Evolutionary conservation across 495 filamentous ascomycete genomes (phyloP).

Genomic region (Daldinia decipiens): DNA sequence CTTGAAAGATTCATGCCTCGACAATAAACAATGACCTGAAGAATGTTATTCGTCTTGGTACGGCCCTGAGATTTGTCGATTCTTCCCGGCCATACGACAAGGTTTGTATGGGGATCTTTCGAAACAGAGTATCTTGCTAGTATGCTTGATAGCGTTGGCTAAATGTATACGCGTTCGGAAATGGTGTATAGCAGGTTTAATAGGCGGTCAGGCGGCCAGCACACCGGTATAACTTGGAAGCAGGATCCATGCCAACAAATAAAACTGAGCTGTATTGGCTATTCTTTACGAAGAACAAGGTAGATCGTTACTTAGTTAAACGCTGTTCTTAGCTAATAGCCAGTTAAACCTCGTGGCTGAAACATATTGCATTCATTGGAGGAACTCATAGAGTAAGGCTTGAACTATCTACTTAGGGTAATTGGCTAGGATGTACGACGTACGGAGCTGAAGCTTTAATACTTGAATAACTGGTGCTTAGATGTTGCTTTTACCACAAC

Average conservation of each 20-base stretch:
- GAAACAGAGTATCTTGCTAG: background rate
- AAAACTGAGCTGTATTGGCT: background rate
- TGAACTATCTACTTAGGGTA: too few relatives aligned
- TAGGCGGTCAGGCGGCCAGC: background rate
- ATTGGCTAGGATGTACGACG: background rate
- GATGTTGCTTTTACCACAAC: background rate
- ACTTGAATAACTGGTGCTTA: background rate
- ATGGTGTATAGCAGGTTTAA: conserved; percentile 37
- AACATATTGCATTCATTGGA: background rate
- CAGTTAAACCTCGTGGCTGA: background rate
- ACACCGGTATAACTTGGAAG: background rate
- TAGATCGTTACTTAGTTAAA: background rate
- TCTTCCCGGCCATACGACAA: conserved; percentile 61
- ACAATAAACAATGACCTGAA: conserved; percentile 65
- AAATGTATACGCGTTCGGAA: conserved; percentile 38
- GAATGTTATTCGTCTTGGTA: conserved; percentile 66
- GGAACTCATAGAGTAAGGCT: background rate
- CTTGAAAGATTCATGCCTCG: conserved; percentile 63
- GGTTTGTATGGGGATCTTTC: conserved; percentile 24
- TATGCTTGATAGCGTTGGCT: conserved; percentile 42
- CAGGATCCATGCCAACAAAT: background rate
- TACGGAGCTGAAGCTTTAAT: background rate
- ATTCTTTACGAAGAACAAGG: background rate
- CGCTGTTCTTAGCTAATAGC: background rate
- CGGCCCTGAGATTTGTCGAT: conserved; percentile 65